Evolutionary conservation across 1,139 yeast genomes (phyloP).

Genomic region (Nematodospora anomalae): DNA sequence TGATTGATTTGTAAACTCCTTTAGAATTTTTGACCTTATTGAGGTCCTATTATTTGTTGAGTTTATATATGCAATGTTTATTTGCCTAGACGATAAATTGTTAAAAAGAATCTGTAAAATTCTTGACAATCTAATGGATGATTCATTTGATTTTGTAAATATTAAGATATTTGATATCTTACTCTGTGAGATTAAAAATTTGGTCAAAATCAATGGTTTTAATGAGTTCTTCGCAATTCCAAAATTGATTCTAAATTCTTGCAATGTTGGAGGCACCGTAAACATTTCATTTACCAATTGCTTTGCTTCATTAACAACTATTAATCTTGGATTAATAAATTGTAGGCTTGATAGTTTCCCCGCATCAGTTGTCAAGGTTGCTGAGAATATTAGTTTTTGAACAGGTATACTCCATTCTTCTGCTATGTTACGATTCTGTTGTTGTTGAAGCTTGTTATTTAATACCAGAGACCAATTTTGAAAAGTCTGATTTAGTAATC

Average conservation of each 20-base stretch:
- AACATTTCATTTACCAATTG: conserved; percentile 52
- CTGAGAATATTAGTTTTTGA: conserved; percentile 79
- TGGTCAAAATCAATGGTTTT: conserved; percentile 73
- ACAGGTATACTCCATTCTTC: conserved; percentile 30
- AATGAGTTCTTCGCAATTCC: conserved; percentile 57
- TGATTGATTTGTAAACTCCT: conserved; percentile 52
- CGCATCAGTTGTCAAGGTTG: conserved; percentile 92
- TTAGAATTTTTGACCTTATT: conserved; percentile 47
- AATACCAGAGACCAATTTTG: conserved; percentile 88
- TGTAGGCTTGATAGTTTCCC: conserved; percentile 75
- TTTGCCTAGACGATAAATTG: conserved; percentile 16
- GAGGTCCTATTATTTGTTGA: conserved; percentile 51
- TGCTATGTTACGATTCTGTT: conserved; percentile 24
- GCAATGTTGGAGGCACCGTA: conserved; percentile 54
- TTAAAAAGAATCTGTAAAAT: conserved; percentile 51
- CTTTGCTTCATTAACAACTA: conserved; percentile 64
- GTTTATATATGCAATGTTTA: conserved; percentile 39
- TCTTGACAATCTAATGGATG: conserved; percentile 72
- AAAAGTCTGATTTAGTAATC: conserved; percentile 83
- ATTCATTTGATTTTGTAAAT: conserved; percentile 84
- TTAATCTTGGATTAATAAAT: conserved; percentile 66
- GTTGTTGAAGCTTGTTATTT: conserved; percentile 47
- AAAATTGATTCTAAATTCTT: conserved; percentile 50
- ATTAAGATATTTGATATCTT: conserved; percentile 50
- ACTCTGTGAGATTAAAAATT: conserved; percentile 42